Evolutionary conservation across 345 rosid species (phyloP), one percentile per base, ranked within the genome.

Genomic region (Salix dunnii): DNA sequence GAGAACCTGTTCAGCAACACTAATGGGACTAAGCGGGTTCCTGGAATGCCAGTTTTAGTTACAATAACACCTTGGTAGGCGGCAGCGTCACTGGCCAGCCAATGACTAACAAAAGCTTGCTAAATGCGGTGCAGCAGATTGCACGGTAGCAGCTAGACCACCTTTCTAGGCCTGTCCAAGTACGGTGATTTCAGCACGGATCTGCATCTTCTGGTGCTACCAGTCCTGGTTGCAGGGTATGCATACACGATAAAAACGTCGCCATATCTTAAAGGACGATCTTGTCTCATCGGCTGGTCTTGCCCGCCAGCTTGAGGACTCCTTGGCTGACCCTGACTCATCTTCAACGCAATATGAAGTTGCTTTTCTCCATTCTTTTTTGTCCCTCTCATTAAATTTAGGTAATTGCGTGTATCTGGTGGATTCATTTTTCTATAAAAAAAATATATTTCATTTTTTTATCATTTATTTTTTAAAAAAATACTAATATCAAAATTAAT

Each of bases 241-340:
- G 94, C 93, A 0, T 86, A 71, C 51, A 91, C 91, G 74, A 78
- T 33, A 16, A 91, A 91, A 40, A 91, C 85, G 69, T 91, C 89
- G 0, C 89, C 94, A 67, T 91, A 92, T 73, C 66, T 86, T 51
- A 90, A 79, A 6, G 93, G 87, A 38, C 27, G 63, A 25, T 84
- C 88, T 68, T 73, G 74, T 11, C 58, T 64, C 5, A 4, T 36
- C 81, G 5, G 21, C 60, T 53, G 67, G 81, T 10, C 68, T 67
- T 28, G 31, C 28, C 25, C 31, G 35, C 66, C 61, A n/a, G 43
- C 51, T 11, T 68, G 46, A 31, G 87, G 87, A 81, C 82, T 89
- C 21, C 10, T 71, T 23, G 87, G 90, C 77, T 91, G 93, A 72
- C 80, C 89, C 84, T 89, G 93, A 62, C 90, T 94, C 97, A 94